Evolutionary conservation across 164 flowering plant genomes (phyloP), one percentile per base, ranked within the genome.

Genomic region (Vitis riparia): DNA sequence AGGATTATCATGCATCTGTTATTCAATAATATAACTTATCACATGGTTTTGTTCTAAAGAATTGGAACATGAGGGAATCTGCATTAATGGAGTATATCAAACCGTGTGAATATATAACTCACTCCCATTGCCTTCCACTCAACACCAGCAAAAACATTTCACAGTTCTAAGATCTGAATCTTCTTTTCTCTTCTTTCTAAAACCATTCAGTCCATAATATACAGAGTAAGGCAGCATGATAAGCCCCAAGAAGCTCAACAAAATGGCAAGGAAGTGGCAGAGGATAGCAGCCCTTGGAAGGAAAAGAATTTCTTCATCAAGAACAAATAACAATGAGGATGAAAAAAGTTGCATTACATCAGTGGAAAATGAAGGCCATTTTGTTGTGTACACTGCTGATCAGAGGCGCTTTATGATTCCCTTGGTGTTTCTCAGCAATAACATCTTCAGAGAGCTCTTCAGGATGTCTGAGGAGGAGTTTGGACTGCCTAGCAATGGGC

Each of bases 401-500:
- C 32, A 60, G 12, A 76, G 19, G 16, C 69, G 75, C 7, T 76
- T 68, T 30, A 48, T 30, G 62, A 51, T 76, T 59, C 79, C 79
- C 0, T 47, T 72, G 61, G 56, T 17, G 19, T 76, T 68, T 59
- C 72, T 76, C 8, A 64, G 64, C 50, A 68, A 59, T 11, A n/a
- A 44, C 9, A 51, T 72, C 59, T 17, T 76, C 37, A 32, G 32
- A 48, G 75, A 71, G 55, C 68, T 76, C 1, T 56, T 76, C 48
- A 62, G 19, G n/a, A 27, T 71, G 51, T 51, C 75, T 29, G 79
- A 59, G 56, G 27, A 23, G 1, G 27, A 23, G 27, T 76, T 72
- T 68, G 76, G 79, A 15, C 16, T 76, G 10, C 67, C 76, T 11
- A 44, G 76, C 15, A 15, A 65, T 12, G 70, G 66, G 12, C 79